Evolutionary conservation across 352 stramenopile species (phyloP).

Genomic region (Plasmopara muralis): DNA sequence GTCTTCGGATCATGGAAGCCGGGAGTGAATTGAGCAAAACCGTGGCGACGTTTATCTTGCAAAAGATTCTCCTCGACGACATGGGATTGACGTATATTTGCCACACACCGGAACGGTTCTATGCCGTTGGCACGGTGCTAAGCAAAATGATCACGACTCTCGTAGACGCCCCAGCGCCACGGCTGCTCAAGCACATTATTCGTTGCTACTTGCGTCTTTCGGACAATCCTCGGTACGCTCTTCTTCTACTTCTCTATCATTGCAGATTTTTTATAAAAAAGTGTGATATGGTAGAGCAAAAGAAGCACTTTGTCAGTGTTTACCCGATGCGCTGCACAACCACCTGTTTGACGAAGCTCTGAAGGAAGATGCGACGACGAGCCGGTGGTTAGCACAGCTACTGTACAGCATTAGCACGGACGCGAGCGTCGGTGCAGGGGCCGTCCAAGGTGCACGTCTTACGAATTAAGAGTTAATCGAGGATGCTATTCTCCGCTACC

Average conservation of each 20-base stretch:
- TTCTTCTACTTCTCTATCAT: not conserved
- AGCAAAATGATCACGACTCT: conserved; percentile 96
- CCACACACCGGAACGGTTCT: conserved; percentile 93
- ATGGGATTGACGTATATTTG: conserved; percentile 98
- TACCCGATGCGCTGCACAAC: conserved; percentile 91
- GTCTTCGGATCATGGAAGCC: conserved; percentile 98
- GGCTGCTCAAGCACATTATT: conserved; percentile 98
- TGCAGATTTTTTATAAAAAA: no score
- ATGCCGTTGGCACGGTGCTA: conserved; percentile 88
- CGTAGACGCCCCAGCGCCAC: conserved; percentile 88
- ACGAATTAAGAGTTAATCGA: conserved; percentile 11
- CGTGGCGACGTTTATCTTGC: conserved; percentile 98
- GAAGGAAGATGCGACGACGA: conserved; percentile 95
- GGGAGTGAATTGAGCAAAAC: conserved; percentile 98
- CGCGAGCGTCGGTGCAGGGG: conserved; percentile 17
- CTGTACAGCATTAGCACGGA: conserved; percentile 87
- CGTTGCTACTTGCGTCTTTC: conserved; percentile 96
- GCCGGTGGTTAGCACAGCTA: conserved; percentile 94
- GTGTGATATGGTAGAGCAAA: conserved; percentile 64
- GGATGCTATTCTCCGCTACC: no score
- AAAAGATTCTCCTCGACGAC: conserved; percentile 99
- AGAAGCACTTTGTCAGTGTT: conserved; percentile 94
- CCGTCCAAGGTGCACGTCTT: conserved; percentile 23
- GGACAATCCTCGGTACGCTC: conserved; percentile 51
- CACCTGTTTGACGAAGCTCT: conserved; percentile 92